phyloP scores from a whole-genome alignment of 169 alveolate species.

The Cryptosporidium meleagridis region DNA sequence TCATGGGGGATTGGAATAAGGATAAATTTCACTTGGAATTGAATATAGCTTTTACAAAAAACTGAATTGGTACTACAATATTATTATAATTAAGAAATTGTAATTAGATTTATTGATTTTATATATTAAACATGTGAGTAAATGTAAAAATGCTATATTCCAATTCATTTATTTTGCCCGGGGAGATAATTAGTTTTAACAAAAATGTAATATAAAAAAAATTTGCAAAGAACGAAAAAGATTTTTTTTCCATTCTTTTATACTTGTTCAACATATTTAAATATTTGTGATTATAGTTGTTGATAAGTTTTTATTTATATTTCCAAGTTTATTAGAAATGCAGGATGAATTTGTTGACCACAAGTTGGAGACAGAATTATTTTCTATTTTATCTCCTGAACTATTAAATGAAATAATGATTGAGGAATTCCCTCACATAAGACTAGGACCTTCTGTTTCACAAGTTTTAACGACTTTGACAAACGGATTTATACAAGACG shows the following conservation, averaged over 20 bases:
- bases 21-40: too few relatives aligned
- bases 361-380: constrained; percentile 14
- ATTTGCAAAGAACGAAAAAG: too few relatives aligned
- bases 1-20: not conserved
- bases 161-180: not conserved
- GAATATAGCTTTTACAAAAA: too few relatives aligned
- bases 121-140: too few relatives aligned
- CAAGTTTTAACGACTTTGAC: constrained; percentile 29
- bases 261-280: not conserved
- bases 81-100: not conserved
- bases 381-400: constrained; percentile 37
- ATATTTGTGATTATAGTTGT: not conserved
- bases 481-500: constrained; percentile 52
- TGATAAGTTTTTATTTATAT: not conserved
- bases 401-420: constrained; percentile 28
- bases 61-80: not conserved
- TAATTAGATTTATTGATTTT: too few relatives aligned
- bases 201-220: not conserved
- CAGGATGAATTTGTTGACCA: constrained; percentile 22
- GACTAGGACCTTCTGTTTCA: constrained; percentile 74
- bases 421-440: constrained; percentile 49
- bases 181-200: not conserved
- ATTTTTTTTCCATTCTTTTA: too few relatives aligned
- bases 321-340: not conserved
- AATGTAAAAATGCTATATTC: too few relatives aligned